These are phyloP conservation scores for Claviceps digitariae DNA, from an alignment of 2,329 filamentous ascomycete genomes.

Conservation along the genomic window DNA sequence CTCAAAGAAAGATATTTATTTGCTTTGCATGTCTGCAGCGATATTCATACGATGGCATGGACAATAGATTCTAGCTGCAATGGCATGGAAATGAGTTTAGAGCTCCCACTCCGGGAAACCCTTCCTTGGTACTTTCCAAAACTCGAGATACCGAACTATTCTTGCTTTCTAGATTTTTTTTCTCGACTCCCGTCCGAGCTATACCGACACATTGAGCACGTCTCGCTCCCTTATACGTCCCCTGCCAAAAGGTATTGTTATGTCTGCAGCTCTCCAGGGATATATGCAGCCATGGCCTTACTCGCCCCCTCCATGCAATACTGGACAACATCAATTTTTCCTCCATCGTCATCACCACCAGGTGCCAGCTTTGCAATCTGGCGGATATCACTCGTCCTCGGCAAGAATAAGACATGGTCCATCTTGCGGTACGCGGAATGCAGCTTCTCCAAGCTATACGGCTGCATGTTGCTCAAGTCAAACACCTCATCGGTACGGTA, in stretches of 20 bases:
- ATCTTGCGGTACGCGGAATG: slow-evolving; percentile 46
- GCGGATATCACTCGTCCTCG: slow-evolving; percentile 68
- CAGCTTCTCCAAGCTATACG: slow-evolving; percentile 58
- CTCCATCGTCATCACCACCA: slow-evolving; percentile 11
- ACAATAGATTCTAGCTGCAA: background rate
- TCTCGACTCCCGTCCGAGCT: background rate
- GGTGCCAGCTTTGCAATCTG: slow-evolving; percentile 54
- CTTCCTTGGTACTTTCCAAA: background rate
- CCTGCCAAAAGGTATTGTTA: background rate
- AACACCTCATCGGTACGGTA: slow-evolving; percentile 56
- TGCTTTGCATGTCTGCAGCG: background rate
- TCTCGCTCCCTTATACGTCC: background rate
- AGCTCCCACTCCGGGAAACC: too few species aligned
- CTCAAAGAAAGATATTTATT: too few species aligned
- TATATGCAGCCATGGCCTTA: slow-evolving; percentile 60
- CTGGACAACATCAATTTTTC: slow-evolving; percentile 63
- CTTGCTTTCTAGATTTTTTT: background rate
- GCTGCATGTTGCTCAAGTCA: slow-evolving; percentile 73
- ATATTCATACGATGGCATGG: background rate
- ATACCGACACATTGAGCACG: background rate
- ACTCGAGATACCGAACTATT: background rate
- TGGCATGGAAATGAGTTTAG: too few species aligned
- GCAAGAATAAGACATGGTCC: slow-evolving; percentile 65
- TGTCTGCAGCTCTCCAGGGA: slow-evolving; percentile 23
- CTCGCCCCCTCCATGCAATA: slow-evolving; percentile 87